Base-by-base conservation (phyloP, 2,329 filamentous ascomycete species). In the Penicillium sp. region DNA sequence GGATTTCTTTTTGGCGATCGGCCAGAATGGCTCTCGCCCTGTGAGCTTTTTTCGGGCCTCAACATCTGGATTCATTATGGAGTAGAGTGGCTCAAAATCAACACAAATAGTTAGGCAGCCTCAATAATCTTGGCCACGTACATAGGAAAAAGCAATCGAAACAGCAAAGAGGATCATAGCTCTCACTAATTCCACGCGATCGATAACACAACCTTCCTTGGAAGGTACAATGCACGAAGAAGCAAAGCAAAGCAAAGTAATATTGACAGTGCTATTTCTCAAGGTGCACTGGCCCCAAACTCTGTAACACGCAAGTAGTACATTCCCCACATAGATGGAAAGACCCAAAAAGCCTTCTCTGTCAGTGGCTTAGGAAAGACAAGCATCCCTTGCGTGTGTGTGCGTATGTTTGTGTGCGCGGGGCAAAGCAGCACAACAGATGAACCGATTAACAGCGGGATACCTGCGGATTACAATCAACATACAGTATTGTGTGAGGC, bases 341-440 rank as follows among this genome's bases (percentile, higher is more conserved):
- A 18, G 39, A 32, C 18, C 13, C 36, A 43, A 22, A 39, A 29
- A 32, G 8, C 4, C 39, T 14, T 29, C 38, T 31, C n/a, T 16
- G 27, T 31, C n/a, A 21, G 52, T 57, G 43, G 55, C 52, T 29
- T 44, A 13, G 18, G 32, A n/a, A 47, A 40, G n/a, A 31, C 27
- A 57, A 24, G 39, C 27, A 36, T 40, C 52, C 55, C 55, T 57
- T 57, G 55, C 55, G 52, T 52, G 34, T 24, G 5, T 18, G 13
- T 29, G 4, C 21, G 38, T 40, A n/a, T 21, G 38, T 40, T n/a
- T 21, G 38, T 36, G n/a, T 4, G 34, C n/a, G 47, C 38, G 47
- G 52, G 52, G 40, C 22, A 16, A 31, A 55, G 47, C 38, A 50
- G 36, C 27, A 44, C 43, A 51, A 47, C 51, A 47, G 22, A 31